Conservation (phyloP, 495 filamentous ascomycete genomes). For the Penicillium argentinense region DNA sequence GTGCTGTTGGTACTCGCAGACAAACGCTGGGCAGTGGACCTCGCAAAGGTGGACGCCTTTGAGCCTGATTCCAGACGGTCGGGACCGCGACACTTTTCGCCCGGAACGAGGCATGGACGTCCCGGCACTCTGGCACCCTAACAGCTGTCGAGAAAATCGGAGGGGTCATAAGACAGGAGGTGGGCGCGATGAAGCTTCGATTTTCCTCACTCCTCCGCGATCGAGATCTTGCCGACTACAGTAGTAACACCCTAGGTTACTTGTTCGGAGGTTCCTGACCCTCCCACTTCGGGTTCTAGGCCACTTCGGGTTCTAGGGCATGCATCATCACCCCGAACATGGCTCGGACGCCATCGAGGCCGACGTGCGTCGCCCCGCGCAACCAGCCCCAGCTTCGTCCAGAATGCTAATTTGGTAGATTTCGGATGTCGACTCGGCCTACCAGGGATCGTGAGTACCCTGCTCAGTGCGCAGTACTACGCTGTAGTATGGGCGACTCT, state of each 20-base stretch:
- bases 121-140: constrained; percentile 21
- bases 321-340: constrained; percentile 10
- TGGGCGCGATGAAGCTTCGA: constrained; percentile 10
- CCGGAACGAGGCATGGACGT: background rate
- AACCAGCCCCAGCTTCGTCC: background rate
- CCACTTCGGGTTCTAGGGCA: background rate
- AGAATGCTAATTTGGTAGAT: constrained; percentile 15
- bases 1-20: no score
- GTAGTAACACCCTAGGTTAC: no score
- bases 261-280: background rate
- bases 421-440: constrained; percentile 31
- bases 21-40: no score
- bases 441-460: constrained; percentile 33
- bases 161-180: constrained; percentile 26
- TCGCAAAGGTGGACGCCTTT: constrained; percentile 3
- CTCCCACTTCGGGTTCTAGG: background rate
- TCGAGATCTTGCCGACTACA: no score
- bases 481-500: no score
- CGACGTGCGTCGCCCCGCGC: constrained; percentile 25
- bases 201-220: background rate
- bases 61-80: constrained; percentile 6
- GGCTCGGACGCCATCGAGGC: constrained; percentile 27
- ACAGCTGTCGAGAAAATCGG: constrained; percentile 16
- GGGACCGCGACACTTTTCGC: constrained; percentile 1
- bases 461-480: no score